Percentiles rank a stretch among this genome's conserved stretches.
Conservation (phyloP, 805 yeast species). For the Zygotorulaspora sp. region DNA sequence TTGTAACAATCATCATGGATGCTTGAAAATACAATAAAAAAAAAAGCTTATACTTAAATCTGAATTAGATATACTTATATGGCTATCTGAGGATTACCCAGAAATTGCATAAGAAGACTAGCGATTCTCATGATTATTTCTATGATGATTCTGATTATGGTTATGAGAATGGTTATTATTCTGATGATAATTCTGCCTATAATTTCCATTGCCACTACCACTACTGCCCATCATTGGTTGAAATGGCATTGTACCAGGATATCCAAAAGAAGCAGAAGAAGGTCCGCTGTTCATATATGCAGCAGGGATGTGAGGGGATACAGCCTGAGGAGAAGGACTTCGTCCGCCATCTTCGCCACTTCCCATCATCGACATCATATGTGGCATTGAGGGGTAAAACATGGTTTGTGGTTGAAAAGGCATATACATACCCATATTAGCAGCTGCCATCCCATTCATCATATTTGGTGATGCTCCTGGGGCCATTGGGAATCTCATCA, state of each 20-base stretch:
- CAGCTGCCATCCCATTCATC: conserved; percentile 26
- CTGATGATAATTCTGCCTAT: conserved; percentile 23
- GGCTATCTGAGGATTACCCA: too few species aligned
- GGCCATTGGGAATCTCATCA: conserved; percentile 33
- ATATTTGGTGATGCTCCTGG: conserved; percentile 24
- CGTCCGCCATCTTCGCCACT: conserved; percentile 19
- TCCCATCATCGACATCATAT: conserved; percentile 31
- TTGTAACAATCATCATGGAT: too few species aligned
- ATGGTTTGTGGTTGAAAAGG: conserved; percentile 36
- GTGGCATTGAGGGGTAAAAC: conserved; percentile 33
- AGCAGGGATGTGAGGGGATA: conserved; percentile 29
- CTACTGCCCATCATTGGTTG: conserved; percentile 24
- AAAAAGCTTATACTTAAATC: too few species aligned
- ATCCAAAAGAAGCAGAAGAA: conserved; percentile 26
- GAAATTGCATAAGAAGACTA: conserved; percentile 1
- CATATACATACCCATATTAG: conserved; percentile 31
- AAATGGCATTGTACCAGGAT: conserved; percentile 28
- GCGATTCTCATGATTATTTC: conserved; percentile 13
- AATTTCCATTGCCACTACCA: conserved; percentile 13
- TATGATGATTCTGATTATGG: conserved; percentile 16
- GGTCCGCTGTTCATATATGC: conserved; percentile 25
- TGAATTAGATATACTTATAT: too few species aligned
- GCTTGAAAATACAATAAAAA: too few species aligned
- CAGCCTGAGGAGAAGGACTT: conserved; percentile 25
- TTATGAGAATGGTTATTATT: conserved; percentile 16